Percentiles rank a stretch among this genome's conserved stretches.
Evolutionary conservation across 2,329 filamentous ascomycete genomes (phyloP).

Genomic region (Talaromyces marneffei): DNA sequence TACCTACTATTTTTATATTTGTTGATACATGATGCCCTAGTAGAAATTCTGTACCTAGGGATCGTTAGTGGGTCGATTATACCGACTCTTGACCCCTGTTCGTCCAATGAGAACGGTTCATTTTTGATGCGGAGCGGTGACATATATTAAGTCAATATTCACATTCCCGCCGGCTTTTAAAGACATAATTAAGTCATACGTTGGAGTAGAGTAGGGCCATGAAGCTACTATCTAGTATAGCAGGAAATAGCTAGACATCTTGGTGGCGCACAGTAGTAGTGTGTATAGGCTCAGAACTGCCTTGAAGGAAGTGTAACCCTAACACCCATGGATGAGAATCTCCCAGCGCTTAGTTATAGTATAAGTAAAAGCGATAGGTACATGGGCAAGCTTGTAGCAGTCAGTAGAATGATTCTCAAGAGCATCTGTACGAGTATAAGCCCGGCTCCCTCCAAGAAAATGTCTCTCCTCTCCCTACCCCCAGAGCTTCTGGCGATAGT

Average conservation of each 20-base stretch:
- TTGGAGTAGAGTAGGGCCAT: background rate
- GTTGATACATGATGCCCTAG: background rate
- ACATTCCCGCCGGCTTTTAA: background rate
- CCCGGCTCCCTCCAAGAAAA: background rate
- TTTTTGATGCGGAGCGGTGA: background rate
- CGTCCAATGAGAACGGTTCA: background rate
- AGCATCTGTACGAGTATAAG: too few species aligned
- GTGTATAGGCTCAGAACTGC: background rate
- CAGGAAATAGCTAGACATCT: background rate
- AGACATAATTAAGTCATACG: background rate
- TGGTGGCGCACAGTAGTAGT: background rate
- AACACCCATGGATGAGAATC: background rate
- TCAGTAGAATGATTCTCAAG: background rate
- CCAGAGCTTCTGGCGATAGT: background rate
- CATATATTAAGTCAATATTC: background rate
- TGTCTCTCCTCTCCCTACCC: background rate
- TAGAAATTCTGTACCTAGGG: background rate
- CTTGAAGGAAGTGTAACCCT: background rate
- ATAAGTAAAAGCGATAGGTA: background rate
- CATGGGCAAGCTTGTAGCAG: background rate
- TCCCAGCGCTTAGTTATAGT: background rate
- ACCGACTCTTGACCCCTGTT: background rate
- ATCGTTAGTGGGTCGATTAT: background rate
- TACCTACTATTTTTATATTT: background rate
- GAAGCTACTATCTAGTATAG: background rate